These are phyloP conservation scores for Pestalotiopsis sp. DNA, from an alignment of 2,329 filamentous ascomycete species.

Conservation along the genomic window DNA sequence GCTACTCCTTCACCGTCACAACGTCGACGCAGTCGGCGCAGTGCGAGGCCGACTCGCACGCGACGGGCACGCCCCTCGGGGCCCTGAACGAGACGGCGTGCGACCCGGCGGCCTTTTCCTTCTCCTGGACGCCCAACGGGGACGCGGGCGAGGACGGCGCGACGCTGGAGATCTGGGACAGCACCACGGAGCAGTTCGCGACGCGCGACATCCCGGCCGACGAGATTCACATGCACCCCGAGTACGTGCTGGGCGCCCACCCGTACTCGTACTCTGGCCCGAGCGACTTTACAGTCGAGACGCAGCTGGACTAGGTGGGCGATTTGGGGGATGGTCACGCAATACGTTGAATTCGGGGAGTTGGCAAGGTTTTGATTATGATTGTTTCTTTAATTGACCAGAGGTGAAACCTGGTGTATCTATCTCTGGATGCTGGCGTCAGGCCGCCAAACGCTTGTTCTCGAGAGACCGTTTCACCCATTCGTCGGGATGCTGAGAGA, in stretches of 20 bases:
- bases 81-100: background rate
- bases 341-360: too few relatives aligned
- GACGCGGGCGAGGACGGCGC: background rate
- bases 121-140: conserved; percentile 2
- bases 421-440: background rate
- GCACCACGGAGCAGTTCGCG: background rate
- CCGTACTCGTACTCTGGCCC: background rate
- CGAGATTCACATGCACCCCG: background rate
- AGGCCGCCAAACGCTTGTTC: background rate
- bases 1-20: conserved; percentile 1
- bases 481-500: background rate
- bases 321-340: background rate
- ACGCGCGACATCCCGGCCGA: background rate
- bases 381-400: background rate
- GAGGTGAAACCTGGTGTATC: background rate
- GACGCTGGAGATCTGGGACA: background rate
- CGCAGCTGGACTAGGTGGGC: background rate
- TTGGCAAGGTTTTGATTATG: too few relatives aligned
- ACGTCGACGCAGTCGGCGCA: background rate
- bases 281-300: background rate
- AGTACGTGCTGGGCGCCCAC: background rate
- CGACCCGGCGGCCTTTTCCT: background rate
- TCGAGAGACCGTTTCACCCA: background rate
- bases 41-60: background rate
- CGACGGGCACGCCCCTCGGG: background rate